Evolutionary conservation across 257 asterid species (phyloP), one percentile per base, ranked within the genome.

Genomic region (Forsythia viridissima): DNA sequence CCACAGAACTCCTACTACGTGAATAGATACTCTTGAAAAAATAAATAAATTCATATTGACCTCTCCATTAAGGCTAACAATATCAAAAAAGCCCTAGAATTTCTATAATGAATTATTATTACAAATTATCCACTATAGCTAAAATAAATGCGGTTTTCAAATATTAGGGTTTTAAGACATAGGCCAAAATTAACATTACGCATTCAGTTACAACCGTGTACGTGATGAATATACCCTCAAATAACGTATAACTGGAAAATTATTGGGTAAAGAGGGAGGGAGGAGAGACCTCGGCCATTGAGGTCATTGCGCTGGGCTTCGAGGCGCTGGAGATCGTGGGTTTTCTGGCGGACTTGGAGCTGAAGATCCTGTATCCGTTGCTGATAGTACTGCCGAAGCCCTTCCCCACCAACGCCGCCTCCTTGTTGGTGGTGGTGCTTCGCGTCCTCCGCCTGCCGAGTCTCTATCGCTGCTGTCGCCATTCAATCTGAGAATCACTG

Each of bases 261-360:
- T 59, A 10, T 63, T 63, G 70, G 38, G 8, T 8, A 24, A 15
- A 12, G 38, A 61, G 36, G 38, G 67, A 59, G 30, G 36, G 67
- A 59, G 11, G 70, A 72, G 0, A 69, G 44, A 89, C 97, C 97
- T 88, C 91, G 84, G 63, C 87, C 88, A 75, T 92, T 92, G 21
- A 92, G 93, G 79, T 92, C 92, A 44, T 92, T 90, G 76, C 97
- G 90, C 82, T 92, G 95, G 63, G 97, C 97, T 84, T 92, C 92
- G 48, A 89, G 93, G 44, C 93, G 92, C 80, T 89, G 91, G 37
- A 90, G 90, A 86, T 92, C 89, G 81, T 87, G 85, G 51, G 21
- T 82, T 34, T 88, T 90, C 74, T 90, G 95, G 71, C 93, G 93
- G 79, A 85, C 89, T 48, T 86, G 79, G n/a, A 92, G 91, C 87